Evolutionary conservation across 768 basidiomycete species (phyloP).

Genomic region (Lactarius tabidus): DNA sequence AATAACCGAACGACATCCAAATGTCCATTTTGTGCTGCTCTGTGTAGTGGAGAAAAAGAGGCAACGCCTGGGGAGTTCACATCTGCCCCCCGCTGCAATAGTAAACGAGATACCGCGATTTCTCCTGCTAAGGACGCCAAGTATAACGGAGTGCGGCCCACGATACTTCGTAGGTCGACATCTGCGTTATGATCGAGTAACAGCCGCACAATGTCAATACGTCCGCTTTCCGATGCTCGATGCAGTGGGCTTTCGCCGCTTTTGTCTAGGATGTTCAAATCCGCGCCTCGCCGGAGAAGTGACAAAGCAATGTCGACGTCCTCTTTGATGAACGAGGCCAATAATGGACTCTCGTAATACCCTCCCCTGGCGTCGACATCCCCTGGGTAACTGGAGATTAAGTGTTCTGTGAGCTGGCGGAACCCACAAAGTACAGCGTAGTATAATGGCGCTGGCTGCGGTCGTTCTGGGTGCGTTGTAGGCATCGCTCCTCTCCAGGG

Average conservation of each 20-base stretch:
- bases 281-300: background rate
- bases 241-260: background rate
- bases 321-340: background rate
- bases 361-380: background rate
- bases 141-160: too few species aligned
- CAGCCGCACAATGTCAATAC: background rate
- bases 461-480: background rate
- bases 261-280: background rate
- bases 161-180: background rate
- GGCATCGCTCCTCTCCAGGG: background rate
- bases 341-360: background rate
- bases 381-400: background rate
- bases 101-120: background rate
- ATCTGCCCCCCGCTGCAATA: background rate
- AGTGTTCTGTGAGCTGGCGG: background rate
- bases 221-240: background rate
- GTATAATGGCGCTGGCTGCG: background rate
- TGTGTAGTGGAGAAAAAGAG: background rate
- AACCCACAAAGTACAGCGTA: background rate
- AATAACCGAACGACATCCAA: background rate
- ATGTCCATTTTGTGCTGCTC: background rate
- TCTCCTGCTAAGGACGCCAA: background rate
- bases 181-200: conserved; percentile 6
- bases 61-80: background rate
- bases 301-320: background rate